Conservation (phyloP, 371 early-diverging fungal species). For the Capniomyces stellatus region DNA sequence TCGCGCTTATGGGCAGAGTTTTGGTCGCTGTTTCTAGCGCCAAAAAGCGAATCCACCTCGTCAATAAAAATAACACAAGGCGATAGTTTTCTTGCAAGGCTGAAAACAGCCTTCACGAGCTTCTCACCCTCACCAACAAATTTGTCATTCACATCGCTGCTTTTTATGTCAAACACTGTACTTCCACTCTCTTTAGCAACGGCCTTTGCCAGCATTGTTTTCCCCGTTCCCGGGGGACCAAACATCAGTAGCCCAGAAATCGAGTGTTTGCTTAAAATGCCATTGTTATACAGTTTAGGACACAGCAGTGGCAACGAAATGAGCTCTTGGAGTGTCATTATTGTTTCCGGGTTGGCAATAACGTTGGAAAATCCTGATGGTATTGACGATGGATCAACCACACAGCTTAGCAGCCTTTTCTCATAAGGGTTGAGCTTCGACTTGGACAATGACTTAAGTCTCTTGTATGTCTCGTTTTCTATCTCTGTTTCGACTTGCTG, state of each 20-base stretch:
- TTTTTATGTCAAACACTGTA: conserved; percentile 77
- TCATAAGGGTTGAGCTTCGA: conserved; percentile 29
- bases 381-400: conserved; percentile 45
- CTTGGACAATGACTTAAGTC: conserved; percentile 13
- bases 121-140: conserved; percentile 98
- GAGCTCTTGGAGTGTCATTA: conserved; percentile 67
- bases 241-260: conserved; percentile 77
- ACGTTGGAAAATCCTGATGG: conserved; percentile 43
- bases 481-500: no score
- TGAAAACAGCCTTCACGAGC: conserved; percentile 86
- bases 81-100: conserved; percentile 80
- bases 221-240: conserved; percentile 97
- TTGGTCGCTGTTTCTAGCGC: conserved; percentile 51
- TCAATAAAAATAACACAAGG: conserved; percentile 98
- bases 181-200: conserved; percentile 92
- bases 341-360: conserved; percentile 37
- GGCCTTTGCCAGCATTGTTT: conserved; percentile 92
- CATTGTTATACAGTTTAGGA: conserved; percentile 58
- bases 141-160: conserved; percentile 90
- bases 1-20: conserved; percentile 43
- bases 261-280: conserved; percentile 54
- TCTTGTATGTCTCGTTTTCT: conserved; percentile 10
- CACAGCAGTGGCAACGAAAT: conserved; percentile 65
- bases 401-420: conserved; percentile 31
- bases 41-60: conserved; percentile 93